Conservation (phyloP, 345 rosid genomes). For the Lumnitzera littorea region DNA sequence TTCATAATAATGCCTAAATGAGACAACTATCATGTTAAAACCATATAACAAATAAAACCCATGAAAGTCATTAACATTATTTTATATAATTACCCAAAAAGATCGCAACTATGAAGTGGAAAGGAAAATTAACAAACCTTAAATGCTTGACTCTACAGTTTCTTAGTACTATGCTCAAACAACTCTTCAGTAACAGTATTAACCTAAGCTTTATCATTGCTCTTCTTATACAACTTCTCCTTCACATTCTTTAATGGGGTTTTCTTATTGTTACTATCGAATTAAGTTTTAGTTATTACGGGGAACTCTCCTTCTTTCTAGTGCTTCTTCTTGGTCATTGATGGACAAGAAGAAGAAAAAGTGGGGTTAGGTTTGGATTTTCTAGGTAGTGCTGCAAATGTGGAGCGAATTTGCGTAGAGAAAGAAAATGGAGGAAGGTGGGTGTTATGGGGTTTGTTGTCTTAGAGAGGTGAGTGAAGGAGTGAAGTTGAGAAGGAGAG, state of each 20-base stretch:
- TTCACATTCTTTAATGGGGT: constrained; percentile 62
- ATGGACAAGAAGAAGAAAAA: neutral
- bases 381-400: constrained; percentile 9
- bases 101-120: neutral
- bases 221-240: constrained; percentile 60
- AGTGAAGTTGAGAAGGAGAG: constrained; percentile 59
- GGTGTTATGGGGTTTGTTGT: constrained; percentile 6
- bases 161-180: constrained; percentile 62
- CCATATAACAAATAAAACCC: neutral
- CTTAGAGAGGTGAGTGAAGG: constrained; percentile 31
- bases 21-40: too few species aligned
- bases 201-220: constrained; percentile 67
- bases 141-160: constrained; percentile 75
- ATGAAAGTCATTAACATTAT: neutral
- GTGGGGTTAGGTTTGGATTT: neutral
- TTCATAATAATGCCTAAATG: too few species aligned
- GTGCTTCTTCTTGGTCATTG: neutral
- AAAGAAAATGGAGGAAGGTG: constrained; percentile 1
- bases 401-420: constrained; percentile 14
- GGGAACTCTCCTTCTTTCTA: constrained; percentile 27
- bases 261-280: constrained; percentile 24
- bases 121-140: constrained; percentile 31
- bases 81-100: neutral
- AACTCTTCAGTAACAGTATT: constrained; percentile 73
- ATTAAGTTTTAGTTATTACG: constrained; percentile 34